phyloP scores from a whole-genome alignment of 2,329 filamentous ascomycete genomes.

The Daldinia sp. region DNA sequence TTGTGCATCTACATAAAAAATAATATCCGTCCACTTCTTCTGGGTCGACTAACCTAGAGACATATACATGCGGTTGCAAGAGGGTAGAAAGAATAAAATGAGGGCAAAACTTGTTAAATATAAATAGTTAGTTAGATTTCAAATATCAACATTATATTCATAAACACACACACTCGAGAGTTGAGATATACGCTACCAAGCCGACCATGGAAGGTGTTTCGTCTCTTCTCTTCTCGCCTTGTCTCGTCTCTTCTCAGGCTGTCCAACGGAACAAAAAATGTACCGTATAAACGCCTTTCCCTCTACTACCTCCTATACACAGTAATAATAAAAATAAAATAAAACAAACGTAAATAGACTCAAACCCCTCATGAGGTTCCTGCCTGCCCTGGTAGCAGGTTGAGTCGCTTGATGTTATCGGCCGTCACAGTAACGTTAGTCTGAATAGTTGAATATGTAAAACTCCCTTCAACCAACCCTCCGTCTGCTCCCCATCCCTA shows the following conservation, averaged over 20 bases:
- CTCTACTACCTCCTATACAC: background rate
- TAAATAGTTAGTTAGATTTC: background rate
- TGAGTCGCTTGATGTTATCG: slow-evolving; percentile 11
- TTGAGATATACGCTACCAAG: background rate
- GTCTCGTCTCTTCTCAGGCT: background rate
- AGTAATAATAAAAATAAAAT: background rate
- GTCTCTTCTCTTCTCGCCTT: background rate
- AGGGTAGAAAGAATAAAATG: background rate
- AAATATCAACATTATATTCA: background rate
- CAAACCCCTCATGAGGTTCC: slow-evolving; percentile 22
- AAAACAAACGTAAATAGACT: slow-evolving; percentile 6
- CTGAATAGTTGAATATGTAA: background rate
- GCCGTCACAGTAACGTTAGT: slow-evolving; percentile 12
- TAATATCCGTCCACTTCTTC: background rate
- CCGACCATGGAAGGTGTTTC: background rate
- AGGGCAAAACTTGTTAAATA: background rate
- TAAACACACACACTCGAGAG: background rate
- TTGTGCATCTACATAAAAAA: background rate
- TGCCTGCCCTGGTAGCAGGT: background rate
- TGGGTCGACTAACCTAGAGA: background rate
- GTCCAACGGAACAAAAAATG: background rate
- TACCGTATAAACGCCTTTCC: slow-evolving; percentile 2
- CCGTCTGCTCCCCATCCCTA: background rate
- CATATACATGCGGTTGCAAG: background rate
- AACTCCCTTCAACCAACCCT: background rate